A percentile compares a stretch with the other conserved stretches of the same genome.
Conservation (phyloP, 345 rosid genomes). For the Durio zibethinus region DNA sequence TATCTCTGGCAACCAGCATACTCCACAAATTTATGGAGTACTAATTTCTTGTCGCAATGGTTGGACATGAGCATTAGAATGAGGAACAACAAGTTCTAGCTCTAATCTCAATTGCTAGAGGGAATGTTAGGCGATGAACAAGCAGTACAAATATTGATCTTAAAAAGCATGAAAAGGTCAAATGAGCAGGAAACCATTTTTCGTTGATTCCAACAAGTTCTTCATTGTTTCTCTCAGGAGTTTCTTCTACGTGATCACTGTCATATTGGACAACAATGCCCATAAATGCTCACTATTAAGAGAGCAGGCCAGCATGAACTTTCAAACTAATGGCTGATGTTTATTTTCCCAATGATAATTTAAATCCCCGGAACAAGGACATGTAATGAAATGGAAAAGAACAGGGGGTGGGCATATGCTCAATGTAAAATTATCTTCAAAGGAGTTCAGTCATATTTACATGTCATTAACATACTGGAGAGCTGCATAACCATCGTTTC, state of each 20-base stretch:
- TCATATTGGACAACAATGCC: no score
- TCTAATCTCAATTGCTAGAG: neutral
- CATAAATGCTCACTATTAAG: no score
- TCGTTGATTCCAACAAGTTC: no score
- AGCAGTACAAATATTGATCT: neutral
- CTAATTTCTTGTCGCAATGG: neutral
- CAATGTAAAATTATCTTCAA: neutral
- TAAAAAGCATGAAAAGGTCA: neutral
- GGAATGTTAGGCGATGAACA: neutral
- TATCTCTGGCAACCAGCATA: neutral
- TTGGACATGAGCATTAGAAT: neutral
- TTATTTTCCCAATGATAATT: no score
- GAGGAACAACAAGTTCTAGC: neutral
- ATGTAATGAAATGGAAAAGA: no score
- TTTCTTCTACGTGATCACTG: no score
- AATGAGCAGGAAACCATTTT: no score
- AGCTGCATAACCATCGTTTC: neutral
- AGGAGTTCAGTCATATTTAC: neutral
- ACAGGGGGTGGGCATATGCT: neutral
- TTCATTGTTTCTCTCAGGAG: no score
- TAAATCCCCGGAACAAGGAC: no score
- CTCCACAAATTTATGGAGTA: neutral
- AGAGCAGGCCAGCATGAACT: no score
- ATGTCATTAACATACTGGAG: slow-evolving; percentile 7
- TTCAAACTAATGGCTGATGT: no score